Percentiles rank a stretch among this genome's conserved stretches.
Evolutionary conservation across 306 rosid species (phyloP).

Genomic region (Trichosanthes truncata): DNA sequence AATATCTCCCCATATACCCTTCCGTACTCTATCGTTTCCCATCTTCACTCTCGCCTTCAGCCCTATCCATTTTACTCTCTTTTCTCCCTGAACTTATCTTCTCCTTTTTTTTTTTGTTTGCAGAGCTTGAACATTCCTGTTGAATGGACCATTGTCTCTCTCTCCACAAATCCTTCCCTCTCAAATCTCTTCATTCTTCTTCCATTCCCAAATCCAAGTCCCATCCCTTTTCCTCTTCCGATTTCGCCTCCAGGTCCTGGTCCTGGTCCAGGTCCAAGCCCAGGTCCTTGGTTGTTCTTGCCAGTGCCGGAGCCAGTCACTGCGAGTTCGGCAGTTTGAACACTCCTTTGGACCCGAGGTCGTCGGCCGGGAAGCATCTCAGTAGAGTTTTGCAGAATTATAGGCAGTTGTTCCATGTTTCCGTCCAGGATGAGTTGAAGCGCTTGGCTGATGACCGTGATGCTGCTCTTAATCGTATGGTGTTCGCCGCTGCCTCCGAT

Average conservation of each 20-base stretch:
- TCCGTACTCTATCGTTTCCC: not conserved
- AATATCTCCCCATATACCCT: not conserved
- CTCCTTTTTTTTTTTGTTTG: not conserved
- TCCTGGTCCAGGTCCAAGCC: not conserved
- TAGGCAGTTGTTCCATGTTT: conserved; percentile 61
- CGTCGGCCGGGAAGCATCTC: conserved; percentile 52
- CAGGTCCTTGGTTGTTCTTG: conserved; percentile 17
- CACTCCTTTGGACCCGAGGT: conserved; percentile 58
- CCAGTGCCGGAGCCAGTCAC: conserved; percentile 31
- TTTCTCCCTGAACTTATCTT: not conserved
- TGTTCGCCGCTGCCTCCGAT: conserved; percentile 29
- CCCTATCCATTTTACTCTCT: not conserved
- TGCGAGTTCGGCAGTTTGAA: conserved; percentile 46
- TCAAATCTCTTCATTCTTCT: not conserved
- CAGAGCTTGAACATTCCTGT: conserved; percentile 12
- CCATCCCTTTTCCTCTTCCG: not conserved
- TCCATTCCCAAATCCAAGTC: not conserved
- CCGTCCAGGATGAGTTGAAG: conserved; percentile 60
- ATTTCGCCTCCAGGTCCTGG: not conserved
- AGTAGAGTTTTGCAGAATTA: conserved; percentile 68
- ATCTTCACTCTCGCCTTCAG: not conserved
- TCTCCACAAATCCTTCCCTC: conserved; percentile 14
- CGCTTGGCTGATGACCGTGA: conserved; percentile 60
- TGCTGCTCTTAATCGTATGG: conserved; percentile 47
- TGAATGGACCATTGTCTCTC: conserved; percentile 39